phyloP scores from a whole-genome alignment of 345 rosid genomes.

The Alliaria petiolata region DNA sequence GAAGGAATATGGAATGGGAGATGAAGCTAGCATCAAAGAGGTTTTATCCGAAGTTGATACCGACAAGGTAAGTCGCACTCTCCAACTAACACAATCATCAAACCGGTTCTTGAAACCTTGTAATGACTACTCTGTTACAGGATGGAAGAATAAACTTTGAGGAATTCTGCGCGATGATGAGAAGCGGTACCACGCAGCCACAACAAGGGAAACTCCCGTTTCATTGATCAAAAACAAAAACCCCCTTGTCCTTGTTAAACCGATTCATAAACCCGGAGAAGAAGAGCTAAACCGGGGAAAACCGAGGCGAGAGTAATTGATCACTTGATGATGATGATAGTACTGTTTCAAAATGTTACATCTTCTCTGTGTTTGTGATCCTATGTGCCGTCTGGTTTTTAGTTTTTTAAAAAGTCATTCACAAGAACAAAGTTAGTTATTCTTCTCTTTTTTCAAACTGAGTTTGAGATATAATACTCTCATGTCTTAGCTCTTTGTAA shows the following conservation, averaged over 20 bases:
- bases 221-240: slow-evolving; percentile 11
- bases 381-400: too few relatives aligned
- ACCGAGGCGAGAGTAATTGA: slow-evolving; percentile 10
- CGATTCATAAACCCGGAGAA: neutral
- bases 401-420: neutral
- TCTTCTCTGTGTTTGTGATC: neutral
- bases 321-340: too few relatives aligned
- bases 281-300: neutral
- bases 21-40: slow-evolving; percentile 73
- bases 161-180: slow-evolving; percentile 93
- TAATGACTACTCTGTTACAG: slow-evolving; percentile 32
- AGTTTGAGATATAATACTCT: neutral
- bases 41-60: slow-evolving; percentile 85
- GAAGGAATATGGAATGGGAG: slow-evolving; percentile 87
- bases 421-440: neutral
- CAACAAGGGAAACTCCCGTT: slow-evolving; percentile 41
- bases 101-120: neutral
- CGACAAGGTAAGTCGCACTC: slow-evolving; percentile 67
- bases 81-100: neutral
- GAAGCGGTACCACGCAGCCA: slow-evolving; percentile 58
- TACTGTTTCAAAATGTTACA: neutral
- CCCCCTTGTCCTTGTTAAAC: too few relatives aligned
- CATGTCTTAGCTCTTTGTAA: neutral
- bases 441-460: neutral
- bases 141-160: slow-evolving; percentile 91